Conservation (phyloP, 352 stramenopile genomes). For the Elongisporangium anandrum region DNA sequence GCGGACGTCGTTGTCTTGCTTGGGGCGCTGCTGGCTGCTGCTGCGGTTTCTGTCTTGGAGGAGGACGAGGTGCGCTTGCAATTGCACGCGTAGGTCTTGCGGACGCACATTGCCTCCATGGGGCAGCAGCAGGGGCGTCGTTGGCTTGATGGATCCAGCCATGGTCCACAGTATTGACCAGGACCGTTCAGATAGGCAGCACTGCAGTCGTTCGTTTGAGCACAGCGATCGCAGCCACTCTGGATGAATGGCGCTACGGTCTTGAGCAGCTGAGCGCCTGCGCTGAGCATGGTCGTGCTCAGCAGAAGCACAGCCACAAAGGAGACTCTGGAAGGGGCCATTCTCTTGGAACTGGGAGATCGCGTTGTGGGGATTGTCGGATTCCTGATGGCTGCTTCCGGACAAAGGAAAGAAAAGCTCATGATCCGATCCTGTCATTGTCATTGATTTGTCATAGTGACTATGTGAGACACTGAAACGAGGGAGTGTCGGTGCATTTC, state of each 20-base stretch:
- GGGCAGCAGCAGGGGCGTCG: slow-evolving; percentile 51
- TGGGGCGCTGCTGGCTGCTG: slow-evolving; percentile 1
- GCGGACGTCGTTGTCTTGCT: slow-evolving; percentile 4
- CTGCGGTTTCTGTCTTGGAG: neutral
- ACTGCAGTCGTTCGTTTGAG: slow-evolving; percentile 20
- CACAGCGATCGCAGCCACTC: neutral
- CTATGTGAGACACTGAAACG: neutral
- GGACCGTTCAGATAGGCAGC: slow-evolving; percentile 34
- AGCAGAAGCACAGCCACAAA: neutral
- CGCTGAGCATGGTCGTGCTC: neutral
- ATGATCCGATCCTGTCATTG: neutral
- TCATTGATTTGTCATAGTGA: neutral
- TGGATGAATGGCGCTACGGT: neutral
- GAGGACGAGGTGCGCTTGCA: slow-evolving; percentile 12
- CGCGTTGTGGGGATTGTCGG: neutral
- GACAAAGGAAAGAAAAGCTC: neutral
- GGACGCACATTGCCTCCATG: slow-evolving; percentile 22
- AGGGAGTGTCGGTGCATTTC: neutral
- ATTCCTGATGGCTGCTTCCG: neutral
- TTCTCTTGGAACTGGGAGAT: neutral
- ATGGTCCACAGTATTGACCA: slow-evolving; percentile 50
- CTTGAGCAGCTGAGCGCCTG: neutral
- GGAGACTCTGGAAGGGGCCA: neutral
- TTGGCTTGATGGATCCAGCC: slow-evolving; percentile 29
- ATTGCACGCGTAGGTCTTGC: slow-evolving; percentile 35